A percentile compares a stretch with the other conserved stretches of the same genome.
phyloP scores from a whole-genome alignment of 768 basidiomycete species.

The Rhodotorula paludigena region DNA sequence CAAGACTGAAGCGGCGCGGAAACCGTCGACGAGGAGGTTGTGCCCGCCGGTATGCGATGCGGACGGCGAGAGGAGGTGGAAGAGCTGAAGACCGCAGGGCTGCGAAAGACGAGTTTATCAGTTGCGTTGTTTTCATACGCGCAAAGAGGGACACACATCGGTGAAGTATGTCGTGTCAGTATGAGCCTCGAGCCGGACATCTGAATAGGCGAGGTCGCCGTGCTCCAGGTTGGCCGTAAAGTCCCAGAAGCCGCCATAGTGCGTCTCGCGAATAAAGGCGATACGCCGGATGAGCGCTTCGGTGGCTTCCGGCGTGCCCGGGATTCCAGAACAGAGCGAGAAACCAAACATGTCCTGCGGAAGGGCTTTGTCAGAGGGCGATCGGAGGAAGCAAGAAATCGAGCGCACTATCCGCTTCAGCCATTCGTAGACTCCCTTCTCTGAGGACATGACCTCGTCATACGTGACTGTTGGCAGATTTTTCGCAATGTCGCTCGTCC shows the following conservation, averaged over 20 bases:
- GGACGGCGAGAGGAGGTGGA: conserved; percentile 73
- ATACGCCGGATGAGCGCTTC: conserved; percentile 71
- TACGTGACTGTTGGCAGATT: conserved; percentile 70
- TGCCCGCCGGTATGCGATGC: conserved; percentile 69
- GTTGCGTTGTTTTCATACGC: background rate
- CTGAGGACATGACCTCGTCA: conserved; percentile 66
- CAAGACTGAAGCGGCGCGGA: conserved; percentile 79
- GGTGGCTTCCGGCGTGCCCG: conserved; percentile 73
- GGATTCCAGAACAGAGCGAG: conserved; percentile 76
- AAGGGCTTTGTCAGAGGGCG: background rate
- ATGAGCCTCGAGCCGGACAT: conserved; percentile 77
- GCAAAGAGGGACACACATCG: conserved; percentile 51
- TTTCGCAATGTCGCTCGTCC: conserved; percentile 71
- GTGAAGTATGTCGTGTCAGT: conserved; percentile 66
- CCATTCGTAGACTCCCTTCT: conserved; percentile 71
- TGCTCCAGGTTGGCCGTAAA: conserved; percentile 85
- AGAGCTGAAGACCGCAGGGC: conserved; percentile 90
- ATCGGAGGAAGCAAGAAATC: conserved; percentile 21
- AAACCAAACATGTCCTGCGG: conserved; percentile 78
- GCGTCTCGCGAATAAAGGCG: conserved; percentile 82
- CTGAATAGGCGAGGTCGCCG: conserved; percentile 92
- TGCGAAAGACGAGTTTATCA: conserved; percentile 49
- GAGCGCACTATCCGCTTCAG: conserved; percentile 70
- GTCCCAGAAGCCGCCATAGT: conserved; percentile 93
- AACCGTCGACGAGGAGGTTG: conserved; percentile 91